A percentile compares a stretch with the other conserved stretches of the same genome.
These are phyloP conservation scores for Aphanomyces stellatus DNA, from an alignment of 352 stramenopile species.

Conservation along the genomic window DNA sequence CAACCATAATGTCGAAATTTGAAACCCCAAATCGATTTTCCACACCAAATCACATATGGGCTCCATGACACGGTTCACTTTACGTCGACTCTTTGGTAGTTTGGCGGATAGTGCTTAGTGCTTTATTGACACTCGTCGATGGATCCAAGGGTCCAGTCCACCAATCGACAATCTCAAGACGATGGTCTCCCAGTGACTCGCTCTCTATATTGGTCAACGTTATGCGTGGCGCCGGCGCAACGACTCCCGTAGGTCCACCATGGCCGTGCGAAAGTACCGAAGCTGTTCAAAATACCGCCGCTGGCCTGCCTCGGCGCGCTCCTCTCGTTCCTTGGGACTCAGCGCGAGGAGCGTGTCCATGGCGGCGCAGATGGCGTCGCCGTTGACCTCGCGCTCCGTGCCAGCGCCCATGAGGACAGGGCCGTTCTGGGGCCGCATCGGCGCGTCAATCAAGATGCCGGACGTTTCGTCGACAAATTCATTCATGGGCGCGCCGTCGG, in stretches of 20 bases:
- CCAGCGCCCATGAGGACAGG: slow-evolving; percentile 65
- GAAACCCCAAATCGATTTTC: too few species aligned
- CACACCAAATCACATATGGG: neutral
- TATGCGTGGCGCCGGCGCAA: neutral
- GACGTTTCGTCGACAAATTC: slow-evolving; percentile 65
- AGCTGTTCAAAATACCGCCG: neutral
- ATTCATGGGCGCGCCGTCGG: slow-evolving; percentile 77
- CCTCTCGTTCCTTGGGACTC: slow-evolving; percentile 56
- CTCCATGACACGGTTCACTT: neutral
- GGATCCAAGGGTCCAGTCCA: neutral
- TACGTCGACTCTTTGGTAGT: neutral
- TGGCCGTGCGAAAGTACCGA: slow-evolving; percentile 26
- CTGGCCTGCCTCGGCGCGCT: neutral
- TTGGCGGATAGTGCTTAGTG: neutral
- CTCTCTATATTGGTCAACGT: neutral
- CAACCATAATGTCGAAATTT: too few species aligned
- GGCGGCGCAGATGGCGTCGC: slow-evolving; percentile 53
- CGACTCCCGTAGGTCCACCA: slow-evolving; percentile 28
- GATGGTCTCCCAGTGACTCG: neutral
- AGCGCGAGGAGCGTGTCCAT: slow-evolving; percentile 64
- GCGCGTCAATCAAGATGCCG: slow-evolving; percentile 57
- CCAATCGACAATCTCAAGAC: neutral
- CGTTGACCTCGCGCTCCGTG: slow-evolving; percentile 39
- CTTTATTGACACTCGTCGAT: neutral
- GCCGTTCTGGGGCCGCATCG: slow-evolving; percentile 78